Percentiles rank a stretch among this genome's conserved stretches.
phyloP scores from a whole-genome alignment of 345 rosid genomes.

The Mangifera indica region DNA sequence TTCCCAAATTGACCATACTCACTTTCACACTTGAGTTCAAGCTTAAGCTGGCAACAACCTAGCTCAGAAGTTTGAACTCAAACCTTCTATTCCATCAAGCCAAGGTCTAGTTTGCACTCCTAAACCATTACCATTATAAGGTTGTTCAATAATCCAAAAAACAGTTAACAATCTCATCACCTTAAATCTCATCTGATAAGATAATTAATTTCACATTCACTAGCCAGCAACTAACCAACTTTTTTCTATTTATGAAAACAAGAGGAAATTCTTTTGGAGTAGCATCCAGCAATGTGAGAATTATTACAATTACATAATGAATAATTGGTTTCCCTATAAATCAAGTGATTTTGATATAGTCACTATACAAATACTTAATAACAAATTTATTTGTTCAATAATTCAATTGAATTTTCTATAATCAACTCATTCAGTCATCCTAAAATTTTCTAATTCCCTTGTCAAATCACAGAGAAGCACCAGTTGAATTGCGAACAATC shows the following conservation, averaged over 20 bases:
- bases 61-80: too few relatives aligned
- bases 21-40: too few relatives aligned
- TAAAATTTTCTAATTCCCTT: conserved; percentile 7
- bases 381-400: conserved; percentile 3
- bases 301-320: neutral
- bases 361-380: neutral
- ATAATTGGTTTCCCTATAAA: neutral
- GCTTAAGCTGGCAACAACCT: too few relatives aligned
- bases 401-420: neutral
- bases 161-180: too few relatives aligned
- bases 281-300: neutral
- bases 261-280: neutral
- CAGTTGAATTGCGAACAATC: conserved; percentile 53
- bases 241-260: too few relatives aligned
- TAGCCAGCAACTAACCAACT: too few relatives aligned
- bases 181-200: too few relatives aligned
- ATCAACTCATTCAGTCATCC: neutral
- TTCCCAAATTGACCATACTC: too few relatives aligned
- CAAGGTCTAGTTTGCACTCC: too few relatives aligned
- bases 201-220: neutral
- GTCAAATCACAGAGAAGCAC: conserved; percentile 24
- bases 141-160: too few relatives aligned
- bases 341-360: neutral
- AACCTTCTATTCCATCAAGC: too few relatives aligned
- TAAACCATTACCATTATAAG: too few relatives aligned